phyloP scores from a whole-genome alignment of 2,329 filamentous ascomycete species.

The Corniculantispora saksenae region DNA sequence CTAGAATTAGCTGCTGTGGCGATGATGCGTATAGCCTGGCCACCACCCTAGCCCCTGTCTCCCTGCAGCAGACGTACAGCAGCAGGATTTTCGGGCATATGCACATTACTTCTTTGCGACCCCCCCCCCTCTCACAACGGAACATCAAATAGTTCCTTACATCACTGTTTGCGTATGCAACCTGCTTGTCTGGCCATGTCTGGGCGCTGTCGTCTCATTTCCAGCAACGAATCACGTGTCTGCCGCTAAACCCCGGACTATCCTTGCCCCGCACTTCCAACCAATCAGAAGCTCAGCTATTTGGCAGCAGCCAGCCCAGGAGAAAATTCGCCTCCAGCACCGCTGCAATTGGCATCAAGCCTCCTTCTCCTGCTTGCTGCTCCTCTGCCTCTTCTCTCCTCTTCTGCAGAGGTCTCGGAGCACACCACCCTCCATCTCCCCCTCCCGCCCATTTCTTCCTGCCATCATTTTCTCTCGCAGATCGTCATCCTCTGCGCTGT shows the following conservation, averaged over 20 bases:
- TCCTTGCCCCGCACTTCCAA: constrained; percentile 29
- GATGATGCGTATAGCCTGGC: too few species aligned
- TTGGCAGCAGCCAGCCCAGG: background rate
- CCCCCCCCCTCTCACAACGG: too few species aligned
- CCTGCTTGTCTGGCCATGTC: too few species aligned
- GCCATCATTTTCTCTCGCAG: constrained; percentile 13
- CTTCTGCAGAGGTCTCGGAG: constrained; percentile 20
- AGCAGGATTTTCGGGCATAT: too few species aligned
- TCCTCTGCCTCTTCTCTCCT: constrained; percentile 18
- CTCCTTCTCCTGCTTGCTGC: background rate
- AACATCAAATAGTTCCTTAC: too few species aligned
- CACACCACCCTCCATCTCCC: constrained; percentile 6
- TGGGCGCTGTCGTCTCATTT: constrained; percentile 4
- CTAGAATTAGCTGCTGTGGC: too few species aligned
- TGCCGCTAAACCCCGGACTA: constrained; percentile 19
- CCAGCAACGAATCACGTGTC: constrained; percentile 20
- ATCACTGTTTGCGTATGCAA: too few species aligned
- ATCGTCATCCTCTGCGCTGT: constrained; percentile 4
- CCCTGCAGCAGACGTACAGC: too few species aligned
- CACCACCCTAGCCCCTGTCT: too few species aligned
- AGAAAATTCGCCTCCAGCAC: too few species aligned
- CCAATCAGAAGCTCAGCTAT: constrained; percentile 33
- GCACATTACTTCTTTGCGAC: too few species aligned
- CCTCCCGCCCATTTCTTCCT: constrained; percentile 1
- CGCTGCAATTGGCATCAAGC: too few species aligned